These are phyloP conservation scores for Botrytis fragariae DNA, from an alignment of 2,329 filamentous ascomycete species.

Conservation along the genomic window DNA sequence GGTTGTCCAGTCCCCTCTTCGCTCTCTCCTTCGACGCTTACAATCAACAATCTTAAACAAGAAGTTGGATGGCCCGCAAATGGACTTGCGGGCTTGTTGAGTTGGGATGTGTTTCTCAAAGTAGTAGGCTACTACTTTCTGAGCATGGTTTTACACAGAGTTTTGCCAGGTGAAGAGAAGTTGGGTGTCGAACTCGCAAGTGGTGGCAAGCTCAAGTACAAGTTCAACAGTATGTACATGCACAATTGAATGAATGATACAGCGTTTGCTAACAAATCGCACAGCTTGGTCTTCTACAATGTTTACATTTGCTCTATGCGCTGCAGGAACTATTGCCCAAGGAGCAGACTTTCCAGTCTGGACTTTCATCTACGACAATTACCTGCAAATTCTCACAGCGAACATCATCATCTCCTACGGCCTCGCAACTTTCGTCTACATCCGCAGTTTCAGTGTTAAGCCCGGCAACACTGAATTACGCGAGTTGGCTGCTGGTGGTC, in stretches of 20 bases:
- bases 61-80: slow-evolving; percentile 79
- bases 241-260: not conserved
- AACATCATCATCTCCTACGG: slow-evolving; percentile 74
- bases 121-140: slow-evolving; percentile 75
- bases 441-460: slow-evolving; percentile 78
- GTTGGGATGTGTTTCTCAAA: slow-evolving; percentile 65
- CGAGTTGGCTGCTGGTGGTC: slow-evolving; percentile 77
- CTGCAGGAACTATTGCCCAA: slow-evolving; percentile 70
- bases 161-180: slow-evolving; percentile 70
- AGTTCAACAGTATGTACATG: slow-evolving; percentile 64
- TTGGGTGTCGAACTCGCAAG: slow-evolving; percentile 68
- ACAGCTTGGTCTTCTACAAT: slow-evolving; percentile 74
- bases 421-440: slow-evolving; percentile 76
- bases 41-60: slow-evolving; percentile 67
- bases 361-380: slow-evolving; percentile 92
- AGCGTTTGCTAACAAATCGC: slow-evolving; percentile 22
- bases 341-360: slow-evolving; percentile 84
- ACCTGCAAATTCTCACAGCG: slow-evolving; percentile 77
- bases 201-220: slow-evolving; percentile 76
- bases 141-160: slow-evolving; percentile 69
- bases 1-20: slow-evolving; percentile 86
- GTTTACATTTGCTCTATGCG: slow-evolving; percentile 67
- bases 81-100: slow-evolving; percentile 69
- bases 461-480: slow-evolving; percentile 69
- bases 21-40: slow-evolving; percentile 68